A percentile compares a stretch with the other conserved stretches of the same genome.
Conservation (phyloP, 2,329 filamentous ascomycete species). For the Rosellinia necatrix region DNA sequence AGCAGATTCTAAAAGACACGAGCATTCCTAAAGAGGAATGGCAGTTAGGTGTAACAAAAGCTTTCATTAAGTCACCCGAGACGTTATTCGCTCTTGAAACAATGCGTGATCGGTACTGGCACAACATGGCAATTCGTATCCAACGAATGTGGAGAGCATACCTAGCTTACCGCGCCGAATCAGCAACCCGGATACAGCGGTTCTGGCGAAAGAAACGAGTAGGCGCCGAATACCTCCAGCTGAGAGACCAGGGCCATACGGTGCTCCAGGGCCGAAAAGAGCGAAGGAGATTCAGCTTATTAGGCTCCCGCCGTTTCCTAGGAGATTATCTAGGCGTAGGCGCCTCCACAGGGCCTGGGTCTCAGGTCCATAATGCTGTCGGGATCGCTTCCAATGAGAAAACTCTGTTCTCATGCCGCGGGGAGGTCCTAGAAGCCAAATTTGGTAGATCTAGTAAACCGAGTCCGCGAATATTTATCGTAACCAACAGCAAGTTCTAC, state of each 20-base stretch:
- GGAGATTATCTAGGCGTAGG: conserved; percentile 94
- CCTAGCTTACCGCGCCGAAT: conserved; percentile 87
- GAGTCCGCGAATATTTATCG: conserved; percentile 79
- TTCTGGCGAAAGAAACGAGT: conserved; percentile 95
- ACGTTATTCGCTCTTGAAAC: conserved; percentile 95
- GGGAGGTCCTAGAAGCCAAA: conserved; percentile 88
- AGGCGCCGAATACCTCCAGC: conserved; percentile 84
- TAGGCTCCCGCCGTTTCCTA: conserved; percentile 89
- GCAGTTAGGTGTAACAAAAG: conserved; percentile 96
- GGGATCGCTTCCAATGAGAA: conserved; percentile 74
- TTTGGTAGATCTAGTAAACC: conserved; percentile 96
- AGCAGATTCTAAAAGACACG: conserved; percentile 93
- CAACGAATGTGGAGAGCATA: conserved; percentile 98
- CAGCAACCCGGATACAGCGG: conserved; percentile 89
- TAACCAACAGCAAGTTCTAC: conserved; percentile 87
- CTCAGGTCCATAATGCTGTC: conserved; percentile 77
- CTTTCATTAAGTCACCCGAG: conserved; percentile 97
- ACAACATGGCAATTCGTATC: conserved; percentile 98
- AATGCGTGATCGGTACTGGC: conserved; percentile 98
- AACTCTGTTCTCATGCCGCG: conserved; percentile 86
- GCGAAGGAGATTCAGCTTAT: conserved; percentile 83
- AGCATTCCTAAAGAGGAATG: conserved; percentile 95
- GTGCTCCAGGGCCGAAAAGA: conserved; percentile 87
- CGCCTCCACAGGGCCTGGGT: conserved; percentile 77
- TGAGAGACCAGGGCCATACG: conserved; percentile 85